Evolutionary conservation across 495 filamentous ascomycete species (phyloP), one percentile per base, ranked within the genome.

Genomic region (Amphirosellinia nigrospora): DNA sequence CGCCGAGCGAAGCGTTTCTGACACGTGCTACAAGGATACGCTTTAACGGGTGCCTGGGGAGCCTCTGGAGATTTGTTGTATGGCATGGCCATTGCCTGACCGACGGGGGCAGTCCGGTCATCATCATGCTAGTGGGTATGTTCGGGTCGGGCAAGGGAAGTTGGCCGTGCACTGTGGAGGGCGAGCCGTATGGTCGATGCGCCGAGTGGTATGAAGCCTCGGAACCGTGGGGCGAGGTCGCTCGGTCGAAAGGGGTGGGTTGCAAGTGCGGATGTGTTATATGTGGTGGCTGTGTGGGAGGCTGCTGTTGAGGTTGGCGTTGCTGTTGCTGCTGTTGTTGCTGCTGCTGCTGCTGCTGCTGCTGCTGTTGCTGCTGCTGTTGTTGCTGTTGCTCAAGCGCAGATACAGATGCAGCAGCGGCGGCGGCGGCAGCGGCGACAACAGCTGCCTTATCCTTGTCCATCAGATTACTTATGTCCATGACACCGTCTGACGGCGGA

Each of bases 1-100:
- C 96, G 86, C 70, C 96, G 87, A 63, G 96, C 96, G 77, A 99
- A 99, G 21, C 91, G 93, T 78, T 99, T 99, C 36, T 86, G 88
- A 79, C 96, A 99, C 13, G 90, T 93, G 36, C 88, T 91, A 79
- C 96, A 99, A n/a, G 94, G 90, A 74, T 96, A 99, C 1, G 92
- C 91, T 79, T 97, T 97, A 3, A 69, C 62, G 1, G 77, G 72
- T 2, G 77, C 72, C 7, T 75, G 74, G 1, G 71, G 66, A 56
- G 81, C 75, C 43, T 77, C 72, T 30, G 76, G 75, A 9, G 82
- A 74, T 21, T 76, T 75, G 69, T 58, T 77, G 72, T 73, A 79
- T 28, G 65, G 71, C 72, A 74, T 84, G 45, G 75, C 73, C 41
- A 78, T 77, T 71, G 75, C 77, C 41, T 79, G 79, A 38, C 71